phyloP scores from a whole-genome alignment of 2,329 filamentous ascomycete genomes.

The Lachnellula subtilissima region DNA sequence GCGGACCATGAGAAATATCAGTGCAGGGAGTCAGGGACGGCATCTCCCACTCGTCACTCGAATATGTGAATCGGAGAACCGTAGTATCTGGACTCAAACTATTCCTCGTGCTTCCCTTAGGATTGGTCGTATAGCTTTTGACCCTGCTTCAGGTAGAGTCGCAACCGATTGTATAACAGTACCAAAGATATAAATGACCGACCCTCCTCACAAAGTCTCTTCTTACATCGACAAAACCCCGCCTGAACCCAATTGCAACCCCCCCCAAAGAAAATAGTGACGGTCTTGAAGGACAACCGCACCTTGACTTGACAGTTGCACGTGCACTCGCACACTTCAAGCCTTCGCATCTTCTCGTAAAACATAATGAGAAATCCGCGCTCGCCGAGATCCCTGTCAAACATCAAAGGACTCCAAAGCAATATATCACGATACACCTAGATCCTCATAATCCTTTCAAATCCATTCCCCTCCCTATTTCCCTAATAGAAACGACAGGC shows the following conservation, averaged over 20 bases:
- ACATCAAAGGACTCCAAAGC: neutral
- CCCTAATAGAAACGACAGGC: neutral
- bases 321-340: neutral
- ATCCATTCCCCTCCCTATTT: neutral
- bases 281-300: neutral
- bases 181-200: neutral
- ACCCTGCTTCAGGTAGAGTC: neutral
- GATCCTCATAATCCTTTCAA: neutral
- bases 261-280: neutral
- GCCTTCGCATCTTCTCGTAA: neutral
- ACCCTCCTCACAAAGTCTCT: neutral
- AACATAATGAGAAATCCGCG: neutral
- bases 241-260: neutral
- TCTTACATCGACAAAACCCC: neutral
- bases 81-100: constrained; percentile 46
- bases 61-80: constrained; percentile 55
- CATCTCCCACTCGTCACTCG: constrained; percentile 56
- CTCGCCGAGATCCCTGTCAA: neutral
- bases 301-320: neutral
- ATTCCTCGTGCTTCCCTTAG: constrained; percentile 21
- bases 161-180: neutral
- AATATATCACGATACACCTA: neutral
- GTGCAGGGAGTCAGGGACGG: constrained; percentile 44
- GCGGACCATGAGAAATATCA: too few relatives aligned
- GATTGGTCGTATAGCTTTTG: neutral